Percentiles rank a stretch among this genome's conserved stretches.
Conservation (phyloP, 352 stramenopile species). For the Pythium oligandrum region DNA sequence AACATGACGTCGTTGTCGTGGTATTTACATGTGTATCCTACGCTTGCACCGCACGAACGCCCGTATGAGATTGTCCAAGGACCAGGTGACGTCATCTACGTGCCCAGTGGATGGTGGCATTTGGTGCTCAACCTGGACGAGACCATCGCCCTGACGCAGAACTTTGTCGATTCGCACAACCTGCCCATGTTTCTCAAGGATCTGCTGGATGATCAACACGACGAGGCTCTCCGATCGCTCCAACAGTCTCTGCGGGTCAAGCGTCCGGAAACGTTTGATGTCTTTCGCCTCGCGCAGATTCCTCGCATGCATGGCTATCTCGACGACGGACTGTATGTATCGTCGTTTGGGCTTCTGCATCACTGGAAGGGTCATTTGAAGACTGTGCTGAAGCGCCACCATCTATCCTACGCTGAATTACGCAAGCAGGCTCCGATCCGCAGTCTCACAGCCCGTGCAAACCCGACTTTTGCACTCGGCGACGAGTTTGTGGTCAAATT, state of each 20-base stretch:
- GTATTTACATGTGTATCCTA: slow-evolving; percentile 86
- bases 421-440: slow-evolving; percentile 37
- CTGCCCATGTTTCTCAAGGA: slow-evolving; percentile 68
- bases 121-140: slow-evolving; percentile 94
- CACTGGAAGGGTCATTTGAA: slow-evolving; percentile 58
- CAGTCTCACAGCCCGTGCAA: slow-evolving; percentile 68
- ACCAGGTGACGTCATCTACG: slow-evolving; percentile 95
- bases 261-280: slow-evolving; percentile 55
- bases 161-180: slow-evolving; percentile 90
- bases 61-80: slow-evolving; percentile 86
- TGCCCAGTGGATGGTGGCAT: slow-evolving; percentile 97
- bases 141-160: slow-evolving; percentile 95
- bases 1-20: slow-evolving; percentile 81
- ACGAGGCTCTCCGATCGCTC: slow-evolving; percentile 49
- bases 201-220: slow-evolving; percentile 52
- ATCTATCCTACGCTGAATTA: slow-evolving; percentile 12
- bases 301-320: slow-evolving; percentile 53
- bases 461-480: slow-evolving; percentile 70
- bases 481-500: slow-evolving; percentile 69
- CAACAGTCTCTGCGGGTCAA: slow-evolving; percentile 39
- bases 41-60: slow-evolving; percentile 60
- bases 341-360: slow-evolving; percentile 49
- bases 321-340: slow-evolving; percentile 52
- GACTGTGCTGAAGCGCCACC: slow-evolving; percentile 49
- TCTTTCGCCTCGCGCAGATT: slow-evolving; percentile 63